Percentiles rank a stretch among this genome's conserved stretches.
Conservation (phyloP, 2,329 filamentous ascomycete genomes). For the Thelonectria discophora region DNA sequence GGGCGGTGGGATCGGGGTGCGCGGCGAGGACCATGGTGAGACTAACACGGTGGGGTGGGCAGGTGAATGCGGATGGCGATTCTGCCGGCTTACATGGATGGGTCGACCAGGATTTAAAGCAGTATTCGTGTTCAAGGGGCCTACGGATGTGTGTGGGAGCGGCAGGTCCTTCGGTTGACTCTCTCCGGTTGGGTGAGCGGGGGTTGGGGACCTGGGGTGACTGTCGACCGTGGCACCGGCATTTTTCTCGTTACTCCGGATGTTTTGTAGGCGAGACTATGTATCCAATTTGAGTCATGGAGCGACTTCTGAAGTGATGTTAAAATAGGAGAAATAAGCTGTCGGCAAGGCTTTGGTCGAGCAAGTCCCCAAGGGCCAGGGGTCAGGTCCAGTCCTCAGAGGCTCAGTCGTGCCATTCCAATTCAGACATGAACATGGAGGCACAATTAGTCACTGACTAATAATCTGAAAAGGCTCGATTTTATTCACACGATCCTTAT, state of each 20-base stretch:
- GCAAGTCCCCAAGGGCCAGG: no score
- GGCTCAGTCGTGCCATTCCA: no score
- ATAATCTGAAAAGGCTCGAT: no score
- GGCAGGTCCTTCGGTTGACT: slow-evolving; percentile 1
- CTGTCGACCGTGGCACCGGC: slow-evolving; percentile 14
- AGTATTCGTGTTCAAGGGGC: not conserved
- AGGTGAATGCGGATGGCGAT: not conserved
- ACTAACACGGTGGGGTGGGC: not conserved
- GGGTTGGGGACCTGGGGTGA: slow-evolving; percentile 14
- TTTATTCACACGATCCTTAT: no score
- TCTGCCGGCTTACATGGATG: not conserved
- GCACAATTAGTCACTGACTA: no score
- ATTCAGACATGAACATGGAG: no score
- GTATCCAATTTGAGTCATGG: no score
- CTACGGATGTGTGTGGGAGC: not conserved
- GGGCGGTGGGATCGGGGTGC: slow-evolving; percentile 31
- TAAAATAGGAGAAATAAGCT: no score
- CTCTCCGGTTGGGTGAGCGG: slow-evolving; percentile 13
- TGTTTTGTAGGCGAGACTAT: not conserved
- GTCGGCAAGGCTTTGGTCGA: no score
- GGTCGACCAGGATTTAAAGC: slow-evolving; percentile 6
- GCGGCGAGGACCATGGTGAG: slow-evolving; percentile 33
- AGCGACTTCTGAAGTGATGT: no score
- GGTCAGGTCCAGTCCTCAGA: no score
- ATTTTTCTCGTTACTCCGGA: not conserved